These are phyloP conservation scores for Gentiana macrophylla DNA, from an alignment of 257 asterid genomes.

Conservation along the genomic window DNA sequence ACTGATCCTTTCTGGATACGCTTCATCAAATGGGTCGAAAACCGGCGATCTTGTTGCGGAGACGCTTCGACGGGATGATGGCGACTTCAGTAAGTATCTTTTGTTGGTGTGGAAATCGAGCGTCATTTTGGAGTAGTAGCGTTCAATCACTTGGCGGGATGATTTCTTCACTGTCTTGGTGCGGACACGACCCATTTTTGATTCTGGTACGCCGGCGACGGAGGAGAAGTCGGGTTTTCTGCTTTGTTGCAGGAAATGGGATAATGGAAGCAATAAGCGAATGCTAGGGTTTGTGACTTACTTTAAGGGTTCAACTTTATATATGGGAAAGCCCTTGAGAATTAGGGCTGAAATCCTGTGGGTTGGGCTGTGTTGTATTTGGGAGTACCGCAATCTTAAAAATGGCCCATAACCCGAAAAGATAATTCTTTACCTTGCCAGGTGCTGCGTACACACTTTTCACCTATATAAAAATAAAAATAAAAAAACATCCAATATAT, in stretches of 20 bases:
- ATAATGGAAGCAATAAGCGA: background rate
- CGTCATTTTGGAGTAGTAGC: conserved; percentile 44
- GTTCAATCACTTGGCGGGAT: conserved; percentile 41
- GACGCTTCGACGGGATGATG: conserved; percentile 34
- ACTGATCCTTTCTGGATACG: conserved; percentile 36
- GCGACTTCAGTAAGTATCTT: conserved; percentile 34
- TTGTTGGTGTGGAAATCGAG: conserved; percentile 43
- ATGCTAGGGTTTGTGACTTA: background rate
- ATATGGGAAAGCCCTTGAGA: too few relatives aligned
- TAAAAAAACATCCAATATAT: too few relatives aligned
- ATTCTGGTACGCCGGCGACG: background rate
- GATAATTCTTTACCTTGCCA: too few relatives aligned
- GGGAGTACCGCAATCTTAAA: too few relatives aligned
- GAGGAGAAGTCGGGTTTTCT: too few relatives aligned
- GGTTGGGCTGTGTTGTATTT: too few relatives aligned
- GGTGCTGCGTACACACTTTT: too few relatives aligned
- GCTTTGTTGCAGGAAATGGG: background rate
- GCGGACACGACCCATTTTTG: conserved; percentile 41
- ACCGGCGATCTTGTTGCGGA: conserved; percentile 34
- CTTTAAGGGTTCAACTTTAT: too few relatives aligned
- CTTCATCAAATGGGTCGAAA: conserved; percentile 41
- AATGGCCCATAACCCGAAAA: too few relatives aligned
- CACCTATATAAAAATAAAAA: too few relatives aligned
- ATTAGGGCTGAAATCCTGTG: too few relatives aligned
- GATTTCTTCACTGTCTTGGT: conserved; percentile 48